phyloP scores from a whole-genome alignment of 176 grass and related monocot species.

The Oryza punctata region DNA sequence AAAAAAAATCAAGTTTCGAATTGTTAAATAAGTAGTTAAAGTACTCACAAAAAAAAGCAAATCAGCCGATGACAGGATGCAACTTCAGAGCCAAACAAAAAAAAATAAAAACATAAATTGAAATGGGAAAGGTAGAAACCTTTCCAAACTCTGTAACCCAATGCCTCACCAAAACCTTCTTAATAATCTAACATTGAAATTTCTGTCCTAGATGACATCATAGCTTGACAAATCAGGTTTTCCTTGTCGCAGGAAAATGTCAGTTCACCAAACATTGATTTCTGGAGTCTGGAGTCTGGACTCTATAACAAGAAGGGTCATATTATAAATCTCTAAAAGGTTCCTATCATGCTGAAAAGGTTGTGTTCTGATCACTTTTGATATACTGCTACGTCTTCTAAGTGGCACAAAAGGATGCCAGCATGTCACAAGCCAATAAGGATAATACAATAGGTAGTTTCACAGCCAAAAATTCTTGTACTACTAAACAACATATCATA shows the following conservation, averaged over 20 bases:
- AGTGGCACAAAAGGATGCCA: background rate
- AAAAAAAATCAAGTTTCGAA: background rate
- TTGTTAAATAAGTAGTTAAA: background rate
- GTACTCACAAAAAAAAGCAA: background rate
- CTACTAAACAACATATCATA: background rate
- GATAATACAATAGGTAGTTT: background rate
- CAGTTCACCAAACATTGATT: conserved; percentile 44
- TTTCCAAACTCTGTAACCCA: background rate
- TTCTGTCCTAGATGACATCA: background rate
- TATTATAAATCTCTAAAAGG: background rate
- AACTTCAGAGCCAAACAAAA: conserved; percentile 3
- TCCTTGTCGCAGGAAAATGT: conserved; percentile 3
- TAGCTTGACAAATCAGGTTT: conserved; percentile 19
- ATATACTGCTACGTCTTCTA: background rate
- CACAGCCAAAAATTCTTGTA: background rate
- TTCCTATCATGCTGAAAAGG: background rate
- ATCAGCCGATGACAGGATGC: background rate
- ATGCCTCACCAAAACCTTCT: conserved; percentile 18
- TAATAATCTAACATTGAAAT: background rate
- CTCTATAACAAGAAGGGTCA: background rate
- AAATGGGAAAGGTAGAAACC: background rate
- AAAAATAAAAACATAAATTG: conserved; percentile 5
- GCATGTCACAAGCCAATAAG: background rate
- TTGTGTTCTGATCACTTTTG: background rate
- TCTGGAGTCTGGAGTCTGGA: background rate